Base-by-base conservation (phyloP, 345 rosid genomes). In the Chamaenerion angustifolium region DNA sequence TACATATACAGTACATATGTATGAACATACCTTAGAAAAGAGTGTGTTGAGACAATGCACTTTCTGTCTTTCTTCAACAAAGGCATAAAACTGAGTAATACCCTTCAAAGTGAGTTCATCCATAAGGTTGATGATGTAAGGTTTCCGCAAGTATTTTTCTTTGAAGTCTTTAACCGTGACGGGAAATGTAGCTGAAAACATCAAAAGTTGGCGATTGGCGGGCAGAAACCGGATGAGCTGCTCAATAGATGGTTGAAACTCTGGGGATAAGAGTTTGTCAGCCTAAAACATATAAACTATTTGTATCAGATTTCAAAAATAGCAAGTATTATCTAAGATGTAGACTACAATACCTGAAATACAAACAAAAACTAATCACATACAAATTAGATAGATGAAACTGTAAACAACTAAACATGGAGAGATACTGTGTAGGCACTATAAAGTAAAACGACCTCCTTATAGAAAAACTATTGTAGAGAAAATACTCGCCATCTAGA, bases 41-140 rank as follows among this genome's bases (percentile, higher is more conserved):
- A 93, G 95, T 7, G 99, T 93, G 81, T 88, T 88, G 31, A 93
- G 83, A 70, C 99, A 93, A 74, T 93, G 99, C 56, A 93, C 96
- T 80, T 93, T 93, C 85, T 93, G 99, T 43, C 99, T 81, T 73
- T 93, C 99, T 73, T 93, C 99, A 65, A 93, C 99, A 76, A 88
- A 93, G 55, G 99, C 99, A 72, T 93, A 93, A 55, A 7, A 93
- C 60, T 93, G 99, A 0, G 96, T 88, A 64, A 93, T 85, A 70
- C 99, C 99, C 81, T 82, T 73, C 45, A 93, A 82, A 1, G 99
- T 88, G 57, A 93, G 96, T 70, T 93, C 96, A 68, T 93, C 96
- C 99, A 93, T 93, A 51, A 93, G 96, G 73, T 93, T 93, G 68
- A 93, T 93, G 48, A 93, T 56, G 63, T 85, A 93, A 14, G 99